Base-by-base conservation (phyloP, 2,329 filamentous ascomycete genomes). In the Trichophyton rubrum region DNA sequence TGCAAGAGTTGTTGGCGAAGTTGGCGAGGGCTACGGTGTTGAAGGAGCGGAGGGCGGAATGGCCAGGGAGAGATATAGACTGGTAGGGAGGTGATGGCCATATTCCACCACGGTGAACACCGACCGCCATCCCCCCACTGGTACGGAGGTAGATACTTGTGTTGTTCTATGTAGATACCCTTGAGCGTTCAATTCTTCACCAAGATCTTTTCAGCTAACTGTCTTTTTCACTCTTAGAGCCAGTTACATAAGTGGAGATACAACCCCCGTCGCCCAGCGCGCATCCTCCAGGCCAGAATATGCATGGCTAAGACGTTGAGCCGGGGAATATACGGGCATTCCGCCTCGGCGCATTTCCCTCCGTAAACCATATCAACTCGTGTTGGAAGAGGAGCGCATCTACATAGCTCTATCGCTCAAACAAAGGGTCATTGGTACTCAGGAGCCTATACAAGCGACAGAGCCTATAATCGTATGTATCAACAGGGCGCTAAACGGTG, bases 1-100 rank as follows among this genome's bases (percentile, higher is more conserved):
- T 0, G 90, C 86, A 0, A 79, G 87, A 60, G 86, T 95, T 56
- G 81, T 95, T 3, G 90, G 88, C 1, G 90, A 95, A 75, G 81
- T 95, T 1, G 65, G 77, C 62, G 74, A 77, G 64, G 73, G 79
- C 64, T 75, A 79, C 73, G 75, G 75, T 65, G 69, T 73, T 68
- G 67, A 79, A 62, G 73, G 74, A 24, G 70, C 76, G 0, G 73
- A 78, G 64, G 75, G 75, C 20, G 74, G 74, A 11, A 66, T 76
- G 70, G 73, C 73, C 45, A 70, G 73, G 61, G 74, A 76, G 66
- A 72, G 72, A 61, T 75, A 75, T 67, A 66, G 73, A 60, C 56
- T 71, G 61, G 73, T 76, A 62, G 73, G 74, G 47, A 67, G 67
- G 60, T 68, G 67, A 62, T 17, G 8, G 15, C 15, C 33, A 38